Evolutionary conservation across 2,329 filamentous ascomycete genomes (phyloP), one percentile per base, ranked within the genome.

Genomic region (Diaporthe eres): DNA sequence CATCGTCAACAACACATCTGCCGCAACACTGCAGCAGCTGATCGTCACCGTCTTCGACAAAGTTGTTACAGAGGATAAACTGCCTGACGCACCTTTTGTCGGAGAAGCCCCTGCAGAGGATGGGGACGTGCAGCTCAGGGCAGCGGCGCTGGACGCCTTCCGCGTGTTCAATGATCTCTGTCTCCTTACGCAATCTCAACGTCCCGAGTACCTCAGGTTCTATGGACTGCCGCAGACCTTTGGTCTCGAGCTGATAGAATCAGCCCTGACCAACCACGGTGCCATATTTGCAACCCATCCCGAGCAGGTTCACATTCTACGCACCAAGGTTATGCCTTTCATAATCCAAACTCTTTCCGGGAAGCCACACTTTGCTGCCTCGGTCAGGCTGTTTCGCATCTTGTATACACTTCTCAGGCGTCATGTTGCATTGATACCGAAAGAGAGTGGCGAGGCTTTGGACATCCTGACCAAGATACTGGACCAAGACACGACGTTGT

Each of bases 31-130:
- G 72, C 96, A 98, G 84, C 97, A 98, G 83, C 90, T 99, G 19
- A 93, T 98, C 10, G 95, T 97, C 44, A 94, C 94, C 0, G 94
- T 98, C 0, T 98, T 98, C 84, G 97, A 98, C 82, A 97, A 97
- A 83, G 95, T 98, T 2, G 90, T 92, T 0, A 86, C 87, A 8
- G 95, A 98, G 86, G 95, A 98, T 82, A 77, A 92, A 92, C 93
- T 85, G 83, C 61, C 88, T 4, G 89, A 92, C 77, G 86, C 90
- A 12, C 88, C 90, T 28, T 86, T 89, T 4, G 90, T 91, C 49
- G 92, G 92, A 22, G 92, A 95, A 79, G 92, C 94, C 4, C 91
- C 92, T 7, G 87, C 90, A 15, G 90, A 92, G 42, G 88, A 93
- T 79, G 92, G 91, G 39, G 85, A 88, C 2, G 87, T 96, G 9